Evolutionary conservation across 176 grass and related monocot genomes (phyloP), one percentile per base, ranked within the genome.

Genomic region (Urochloa ruziziensis): DNA sequence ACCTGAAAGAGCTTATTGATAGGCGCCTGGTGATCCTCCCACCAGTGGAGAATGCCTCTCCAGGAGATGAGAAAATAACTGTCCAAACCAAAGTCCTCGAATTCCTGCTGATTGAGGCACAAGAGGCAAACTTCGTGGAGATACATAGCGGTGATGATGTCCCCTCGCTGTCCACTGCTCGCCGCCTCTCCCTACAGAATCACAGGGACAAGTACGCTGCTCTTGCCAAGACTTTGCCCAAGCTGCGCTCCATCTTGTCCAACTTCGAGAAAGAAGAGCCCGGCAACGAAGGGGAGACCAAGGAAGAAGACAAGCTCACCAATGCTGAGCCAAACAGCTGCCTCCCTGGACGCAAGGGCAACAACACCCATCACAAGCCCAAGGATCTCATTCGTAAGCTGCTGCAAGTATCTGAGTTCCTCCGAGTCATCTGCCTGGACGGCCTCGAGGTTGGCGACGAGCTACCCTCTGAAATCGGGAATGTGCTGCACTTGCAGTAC

Each of bases 1-100:
- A 77, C 58, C 28, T 88, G 65, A 83, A 78, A 62, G 86, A 88
- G 79, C 77, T 88, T n/a, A 61, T 88, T 9, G 73, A 61, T 5
- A 88, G 86, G 67, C 61, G 59, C 66, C 49, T 88, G 1, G 37
- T 88, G 23, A 71, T 59, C 30, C 4, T 67, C 10, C 28, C 23
- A 1, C 66, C 62, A 5, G 7, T 19, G 32, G 32, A 15, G 53
- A 39, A 43, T 56, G 61, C 54, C 18, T 25, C 16, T 36, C 70
- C 42, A 8, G 86, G 21, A 35, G n/a, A 43, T 5, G 56, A 11
- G 18, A 17, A 2, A 15, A 71, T 88, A 23, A n/a, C 54, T 7
- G 29, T 88, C 53, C 75, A 86, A 23, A 65, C 25, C 30, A 80
- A 62, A 65, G 84, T 68, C 7, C 36, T 40, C 2, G 11, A 18